Percentiles rank a stretch among this genome's conserved stretches.
phyloP scores from a whole-genome alignment of 768 basidiomycete genomes.

The Lactarius pseudohatsudake region DNA sequence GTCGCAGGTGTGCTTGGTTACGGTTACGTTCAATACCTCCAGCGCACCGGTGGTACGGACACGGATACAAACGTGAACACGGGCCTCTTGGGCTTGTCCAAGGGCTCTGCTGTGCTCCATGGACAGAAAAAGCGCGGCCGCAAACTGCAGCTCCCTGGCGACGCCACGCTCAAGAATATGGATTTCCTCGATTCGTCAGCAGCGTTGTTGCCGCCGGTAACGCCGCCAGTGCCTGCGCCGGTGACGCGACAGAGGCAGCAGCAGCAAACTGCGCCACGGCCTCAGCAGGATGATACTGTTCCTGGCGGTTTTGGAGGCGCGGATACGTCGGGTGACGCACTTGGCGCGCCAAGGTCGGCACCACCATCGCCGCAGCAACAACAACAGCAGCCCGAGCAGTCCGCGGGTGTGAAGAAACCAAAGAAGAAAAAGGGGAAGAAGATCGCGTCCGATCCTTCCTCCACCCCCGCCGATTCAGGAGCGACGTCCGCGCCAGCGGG shows the following conservation, averaged over 20 bases:
- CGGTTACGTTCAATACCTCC: conserved; percentile 37
- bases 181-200: conserved; percentile 14
- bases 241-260: conserved; percentile 26
- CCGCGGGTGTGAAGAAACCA: conserved; percentile 43
- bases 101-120: conserved; percentile 13
- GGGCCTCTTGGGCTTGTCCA: conserved; percentile 1
- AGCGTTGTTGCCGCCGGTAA: conserved; percentile 21
- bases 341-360: neutral
- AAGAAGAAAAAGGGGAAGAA: conserved; percentile 44
- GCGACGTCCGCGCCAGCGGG: conserved; percentile 15
- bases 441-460: conserved; percentile 34
- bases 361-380: neutral
- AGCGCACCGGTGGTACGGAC: neutral
- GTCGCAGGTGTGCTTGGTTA: conserved; percentile 44
- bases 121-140: conserved; percentile 38
- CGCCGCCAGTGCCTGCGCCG: conserved; percentile 34
- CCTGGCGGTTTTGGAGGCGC: conserved; percentile 47
- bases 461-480: conserved; percentile 24
- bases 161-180: conserved; percentile 23
- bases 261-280: conserved; percentile 29
- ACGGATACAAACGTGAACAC: neutral
- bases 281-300: conserved; percentile 39
- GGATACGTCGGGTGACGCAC: conserved; percentile 19
- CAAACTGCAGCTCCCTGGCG: conserved; percentile 25
- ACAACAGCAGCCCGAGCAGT: conserved; percentile 15